A percentile compares a stretch with the other conserved stretches of the same genome.
These are phyloP conservation scores for Tolypocladium inflatum DNA, from an alignment of 2,329 filamentous ascomycete genomes.

Conservation along the genomic window DNA sequence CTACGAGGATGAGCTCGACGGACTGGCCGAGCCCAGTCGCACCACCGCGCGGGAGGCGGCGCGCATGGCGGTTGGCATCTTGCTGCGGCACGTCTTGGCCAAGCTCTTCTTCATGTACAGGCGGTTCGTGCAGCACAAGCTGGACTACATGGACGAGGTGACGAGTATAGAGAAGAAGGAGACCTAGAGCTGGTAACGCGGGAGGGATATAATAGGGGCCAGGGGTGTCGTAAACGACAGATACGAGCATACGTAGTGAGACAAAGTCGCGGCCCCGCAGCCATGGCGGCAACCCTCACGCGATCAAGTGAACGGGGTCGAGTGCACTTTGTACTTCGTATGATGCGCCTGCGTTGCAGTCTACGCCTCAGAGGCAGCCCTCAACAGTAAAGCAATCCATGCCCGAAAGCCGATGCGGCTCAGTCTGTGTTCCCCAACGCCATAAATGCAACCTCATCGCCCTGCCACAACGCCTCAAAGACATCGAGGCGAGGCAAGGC, in stretches of 20 bases:
- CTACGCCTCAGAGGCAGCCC: background rate
- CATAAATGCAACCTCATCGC: background rate
- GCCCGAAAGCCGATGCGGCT: background rate
- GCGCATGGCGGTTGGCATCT: conserved; percentile 8
- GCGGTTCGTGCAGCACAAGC: conserved; percentile 13
- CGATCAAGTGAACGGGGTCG: background rate
- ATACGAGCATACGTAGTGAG: background rate
- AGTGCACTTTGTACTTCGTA: background rate
- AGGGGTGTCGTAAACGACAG: background rate
- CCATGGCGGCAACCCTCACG: background rate
- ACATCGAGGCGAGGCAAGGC: background rate
- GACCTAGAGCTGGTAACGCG: background rate
- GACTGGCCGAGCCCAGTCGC: conserved; percentile 4
- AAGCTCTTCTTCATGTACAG: conserved; percentile 14
- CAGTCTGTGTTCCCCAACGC: background rate
- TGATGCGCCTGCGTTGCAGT: background rate
- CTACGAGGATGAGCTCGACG: conserved; percentile 24
- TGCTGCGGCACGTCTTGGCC: conserved; percentile 11
- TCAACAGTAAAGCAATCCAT: background rate
- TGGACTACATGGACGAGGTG: conserved; percentile 16
- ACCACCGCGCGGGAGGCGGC: conserved; percentile 7
- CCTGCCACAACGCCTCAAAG: background rate
- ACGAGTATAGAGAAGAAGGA: conserved; percentile 7
- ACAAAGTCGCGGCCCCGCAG: background rate
- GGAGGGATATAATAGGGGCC: background rate